A percentile compares a stretch with the other conserved stretches of the same genome.
phyloP scores from a whole-genome alignment of 306 rosid species.

The Quercus alba region DNA sequence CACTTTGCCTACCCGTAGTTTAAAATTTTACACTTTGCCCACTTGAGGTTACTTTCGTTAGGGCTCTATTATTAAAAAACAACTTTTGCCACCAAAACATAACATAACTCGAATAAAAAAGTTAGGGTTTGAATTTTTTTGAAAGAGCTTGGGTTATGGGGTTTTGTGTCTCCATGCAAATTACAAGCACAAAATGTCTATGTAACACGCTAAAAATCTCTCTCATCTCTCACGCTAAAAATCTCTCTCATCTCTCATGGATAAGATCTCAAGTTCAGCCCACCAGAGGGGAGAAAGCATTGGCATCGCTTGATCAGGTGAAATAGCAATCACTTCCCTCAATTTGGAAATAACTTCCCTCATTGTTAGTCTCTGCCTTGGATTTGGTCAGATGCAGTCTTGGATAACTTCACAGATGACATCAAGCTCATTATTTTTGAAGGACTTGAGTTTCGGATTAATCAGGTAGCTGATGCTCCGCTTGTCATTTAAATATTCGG shows the following conservation, averaged over 20 bases:
- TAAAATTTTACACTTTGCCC: too few relatives aligned
- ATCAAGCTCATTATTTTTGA: conserved; percentile 66
- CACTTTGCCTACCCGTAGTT: too few relatives aligned
- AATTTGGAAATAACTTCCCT: conserved; percentile 56
- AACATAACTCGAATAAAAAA: too few relatives aligned
- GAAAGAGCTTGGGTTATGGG: too few relatives aligned
- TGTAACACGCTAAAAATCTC: too few relatives aligned
- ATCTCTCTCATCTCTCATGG: conserved; percentile 18
- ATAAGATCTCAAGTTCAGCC: conserved; percentile 97
- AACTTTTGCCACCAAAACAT: too few relatives aligned
- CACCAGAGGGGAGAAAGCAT: conserved; percentile 97
- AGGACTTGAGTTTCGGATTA: conserved; percentile 61
- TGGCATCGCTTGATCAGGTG: conserved; percentile 89
- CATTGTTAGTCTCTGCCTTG: conserved; percentile 75
- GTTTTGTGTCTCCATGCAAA: too few relatives aligned
- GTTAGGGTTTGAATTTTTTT: too few relatives aligned
- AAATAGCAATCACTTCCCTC: conserved; percentile 45
- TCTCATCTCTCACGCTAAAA: neutral
- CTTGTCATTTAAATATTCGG: conserved; percentile 61
- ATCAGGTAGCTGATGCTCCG: conserved; percentile 51
- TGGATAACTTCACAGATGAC: conserved; percentile 76
- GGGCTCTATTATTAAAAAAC: too few relatives aligned
- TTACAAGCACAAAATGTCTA: too few relatives aligned
- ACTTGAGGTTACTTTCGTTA: too few relatives aligned
- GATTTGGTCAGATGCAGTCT: conserved; percentile 66